A percentile compares a stretch with the other conserved stretches of the same genome.
These are phyloP conservation scores for Diaporthe humulicola DNA, from an alignment of 2,329 filamentous ascomycete genomes.

Conservation along the genomic window DNA sequence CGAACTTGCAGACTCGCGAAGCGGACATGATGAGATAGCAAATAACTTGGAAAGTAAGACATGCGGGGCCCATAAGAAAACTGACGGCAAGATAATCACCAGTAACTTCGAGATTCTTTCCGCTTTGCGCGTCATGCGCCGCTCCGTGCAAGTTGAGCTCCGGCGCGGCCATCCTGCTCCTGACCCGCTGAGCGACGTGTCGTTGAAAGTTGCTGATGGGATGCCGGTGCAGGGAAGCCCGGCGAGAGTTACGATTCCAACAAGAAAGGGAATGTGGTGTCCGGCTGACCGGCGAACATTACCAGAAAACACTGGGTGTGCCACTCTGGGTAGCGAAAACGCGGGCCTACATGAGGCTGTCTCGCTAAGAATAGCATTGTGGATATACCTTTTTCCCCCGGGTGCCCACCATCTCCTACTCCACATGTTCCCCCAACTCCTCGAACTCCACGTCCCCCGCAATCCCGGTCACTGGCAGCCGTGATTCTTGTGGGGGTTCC, in stretches of 20 bases:
- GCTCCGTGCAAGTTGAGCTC: background rate
- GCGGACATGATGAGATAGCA: background rate
- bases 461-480: background rate
- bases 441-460: background rate
- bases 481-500: background rate
- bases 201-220: background rate
- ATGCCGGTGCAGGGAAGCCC: background rate
- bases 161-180: background rate
- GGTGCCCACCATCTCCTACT: background rate
- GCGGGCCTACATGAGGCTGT: background rate
- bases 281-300: background rate
- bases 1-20: background rate
- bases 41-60: background rate
- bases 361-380: background rate
- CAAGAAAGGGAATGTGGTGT: background rate
- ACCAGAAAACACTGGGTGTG: background rate
- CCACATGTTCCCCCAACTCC: background rate
- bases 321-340: background rate
- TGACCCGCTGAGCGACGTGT: background rate
- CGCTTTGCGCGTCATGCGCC: background rate
- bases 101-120: background rate
- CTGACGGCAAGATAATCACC: background rate
- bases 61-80: background rate
- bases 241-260: background rate
- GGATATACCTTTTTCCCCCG: background rate